Evolutionary conservation across 1,139 yeast species (phyloP).

Genomic region (Arxiozyma slooffiae): DNA sequence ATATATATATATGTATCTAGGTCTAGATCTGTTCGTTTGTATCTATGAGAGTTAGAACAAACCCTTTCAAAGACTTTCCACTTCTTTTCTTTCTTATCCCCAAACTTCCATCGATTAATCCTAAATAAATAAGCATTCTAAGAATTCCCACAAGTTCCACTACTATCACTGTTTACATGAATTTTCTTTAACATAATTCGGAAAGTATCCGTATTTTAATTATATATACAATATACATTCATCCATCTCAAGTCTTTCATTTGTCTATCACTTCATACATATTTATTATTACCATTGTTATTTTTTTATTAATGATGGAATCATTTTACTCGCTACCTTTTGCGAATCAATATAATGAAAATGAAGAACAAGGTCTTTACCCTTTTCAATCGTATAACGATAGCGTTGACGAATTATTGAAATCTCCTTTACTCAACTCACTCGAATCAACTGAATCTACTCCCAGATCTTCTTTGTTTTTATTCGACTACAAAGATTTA

Average conservation of each 20-base stretch:
- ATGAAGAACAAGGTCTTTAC: neutral
- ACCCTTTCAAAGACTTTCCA: neutral
- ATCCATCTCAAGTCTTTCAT: neutral
- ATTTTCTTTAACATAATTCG: neutral
- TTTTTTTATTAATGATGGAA: neutral
- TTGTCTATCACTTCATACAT: neutral
- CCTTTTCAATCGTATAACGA: neutral
- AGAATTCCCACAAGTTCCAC: neutral
- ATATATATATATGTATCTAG: too few relatives aligned
- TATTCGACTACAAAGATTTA: neutral
- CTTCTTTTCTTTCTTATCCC: neutral
- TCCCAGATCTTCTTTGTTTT: neutral
- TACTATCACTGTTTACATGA: neutral
- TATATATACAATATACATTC: neutral
- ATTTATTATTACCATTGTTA: neutral
- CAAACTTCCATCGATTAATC: neutral
- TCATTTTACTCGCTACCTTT: neutral
- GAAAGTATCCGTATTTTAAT: neutral
- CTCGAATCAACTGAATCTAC: neutral
- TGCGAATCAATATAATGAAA: neutral
- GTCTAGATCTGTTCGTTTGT: neutral
- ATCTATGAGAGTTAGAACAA: too few relatives aligned
- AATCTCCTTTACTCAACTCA: neutral
- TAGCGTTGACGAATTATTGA: conserved; percentile 1
- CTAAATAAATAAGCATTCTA: neutral